Evolutionary conservation across 441 rosid genomes (phyloP).

Genomic region (Bocquillonia castaneifolia): DNA sequence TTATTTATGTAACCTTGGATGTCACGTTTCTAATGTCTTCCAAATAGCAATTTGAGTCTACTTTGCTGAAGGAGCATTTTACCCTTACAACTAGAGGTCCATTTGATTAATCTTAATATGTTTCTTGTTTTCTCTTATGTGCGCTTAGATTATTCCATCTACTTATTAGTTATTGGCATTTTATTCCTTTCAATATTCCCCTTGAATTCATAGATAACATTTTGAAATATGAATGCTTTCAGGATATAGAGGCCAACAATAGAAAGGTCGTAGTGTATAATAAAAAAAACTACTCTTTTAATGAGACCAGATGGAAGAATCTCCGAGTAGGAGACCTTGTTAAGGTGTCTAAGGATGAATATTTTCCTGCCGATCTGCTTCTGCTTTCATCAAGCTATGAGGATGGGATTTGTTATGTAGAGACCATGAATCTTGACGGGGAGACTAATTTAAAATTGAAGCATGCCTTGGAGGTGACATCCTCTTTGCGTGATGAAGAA

Average conservation of each 20-base stretch:
- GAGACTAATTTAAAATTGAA: slow-evolving; percentile 88
- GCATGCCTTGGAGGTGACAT: slow-evolving; percentile 60
- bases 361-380: slow-evolving; percentile 89
- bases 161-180: too few relatives aligned
- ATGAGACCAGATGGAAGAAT: slow-evolving; percentile 64
- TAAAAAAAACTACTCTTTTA: slow-evolving; percentile 40
- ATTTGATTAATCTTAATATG: slow-evolving; percentile 1
- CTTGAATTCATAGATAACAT: not conserved
- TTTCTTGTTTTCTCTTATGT: slow-evolving; percentile 1
- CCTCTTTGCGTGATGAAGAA: slow-evolving; percentile 35
- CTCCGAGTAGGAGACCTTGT: slow-evolving; percentile 82
- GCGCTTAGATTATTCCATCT: not conserved
- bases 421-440: slow-evolving; percentile 94
- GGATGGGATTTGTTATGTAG: slow-evolving; percentile 91
- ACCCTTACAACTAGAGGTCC: not conserved
- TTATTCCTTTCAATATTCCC: not conserved
- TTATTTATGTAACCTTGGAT: too few relatives aligned
- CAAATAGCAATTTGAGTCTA: not conserved
- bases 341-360: slow-evolving; percentile 67
- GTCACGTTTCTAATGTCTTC: not conserved
- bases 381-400: slow-evolving; percentile 75
- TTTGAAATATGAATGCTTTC: slow-evolving; percentile 28
- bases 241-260: slow-evolving; percentile 85
- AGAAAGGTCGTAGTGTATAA: slow-evolving; percentile 48
- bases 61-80: slow-evolving; percentile 10